Evolutionary conservation across 129 eudicot genomes (phyloP), one percentile per base, ranked within the genome.

Genomic region (Ambrosia trifida): DNA sequence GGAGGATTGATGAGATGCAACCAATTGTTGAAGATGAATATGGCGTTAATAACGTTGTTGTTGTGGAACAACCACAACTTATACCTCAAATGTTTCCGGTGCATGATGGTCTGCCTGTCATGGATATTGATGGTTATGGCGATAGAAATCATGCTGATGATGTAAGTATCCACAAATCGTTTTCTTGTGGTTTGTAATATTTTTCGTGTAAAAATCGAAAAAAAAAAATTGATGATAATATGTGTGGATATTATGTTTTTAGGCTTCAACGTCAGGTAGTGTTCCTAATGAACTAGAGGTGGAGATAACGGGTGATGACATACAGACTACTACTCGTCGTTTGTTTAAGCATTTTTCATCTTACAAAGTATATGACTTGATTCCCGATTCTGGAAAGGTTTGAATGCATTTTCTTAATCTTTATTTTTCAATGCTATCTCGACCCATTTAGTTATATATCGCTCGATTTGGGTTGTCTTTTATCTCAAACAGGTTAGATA

Each of bases 341-440:
- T 75, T 88, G 65, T 81, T 78, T 32, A 70, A 73, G 75, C 87
- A 85, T 83, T 67, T 88, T 74, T 76, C 84, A 53, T 73, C 79
- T 20, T 66, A 70, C 36, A 85, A 67, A 70, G 80, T 82, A 16
- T 85, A 76, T 69, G 91, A 85, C 58, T 66, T 88, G 81, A 82
- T 88, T 68, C 96, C 96, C 4, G 68, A 81, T 73, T 85, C 96
- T 66, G 83, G 85, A 76, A 80, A 85, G 91, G 96, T 88, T 79
- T 18, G 81, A 74, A 66, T 73, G 45, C 53, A 13, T 41, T 38
- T 35, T 35, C 68, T 18, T 68, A 7, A 18, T 53, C 66, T 18
- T 4, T 53, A 1, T 68, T 72, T 50, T 60, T 24, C 31, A 31
- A 59, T 18, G 65, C 0, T 11, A 32, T 12, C 43, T 31, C 0